These are phyloP conservation scores for Heterococcus sp. DNA, from an alignment of 108 stramenopile species.

Conservation along the genomic window DNA sequence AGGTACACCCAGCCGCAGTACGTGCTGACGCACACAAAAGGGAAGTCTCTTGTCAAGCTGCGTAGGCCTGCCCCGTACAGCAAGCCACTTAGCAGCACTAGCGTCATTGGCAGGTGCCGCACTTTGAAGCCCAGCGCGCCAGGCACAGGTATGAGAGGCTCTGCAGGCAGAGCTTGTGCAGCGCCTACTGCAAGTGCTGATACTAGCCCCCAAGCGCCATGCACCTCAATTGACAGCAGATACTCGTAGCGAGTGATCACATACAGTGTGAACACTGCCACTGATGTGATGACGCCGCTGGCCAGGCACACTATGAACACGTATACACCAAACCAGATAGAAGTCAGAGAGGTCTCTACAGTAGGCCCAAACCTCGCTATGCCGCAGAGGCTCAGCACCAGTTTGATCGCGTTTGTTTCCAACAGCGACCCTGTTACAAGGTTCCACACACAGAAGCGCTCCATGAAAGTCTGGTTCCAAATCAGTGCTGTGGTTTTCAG, in stretches of 20 bases:
- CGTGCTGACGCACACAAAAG: constrained; percentile 15
- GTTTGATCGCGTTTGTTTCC: constrained; percentile 18
- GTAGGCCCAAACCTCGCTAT: constrained; percentile 10
- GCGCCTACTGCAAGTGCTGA: neutral
- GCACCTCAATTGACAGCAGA: constrained; percentile 5
- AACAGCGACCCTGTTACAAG: constrained; percentile 20
- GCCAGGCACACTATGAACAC: constrained; percentile 1
- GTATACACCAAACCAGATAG: constrained; percentile 4
- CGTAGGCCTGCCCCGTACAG: neutral
- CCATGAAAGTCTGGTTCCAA: constrained; percentile 41
- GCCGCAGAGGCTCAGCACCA: neutral
- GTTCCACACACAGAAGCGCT: constrained; percentile 33
- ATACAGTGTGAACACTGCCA: constrained; percentile 11
- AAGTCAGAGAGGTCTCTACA: constrained; percentile 20
- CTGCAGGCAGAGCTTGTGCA: neutral
- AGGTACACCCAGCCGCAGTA: constrained; percentile 34
- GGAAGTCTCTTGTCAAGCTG: constrained; percentile 9
- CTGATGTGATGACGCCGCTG: constrained; percentile 10
- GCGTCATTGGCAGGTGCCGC: neutral
- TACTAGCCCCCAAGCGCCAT: neutral
- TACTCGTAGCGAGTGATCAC: constrained; percentile 29
- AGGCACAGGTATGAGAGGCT: neutral
- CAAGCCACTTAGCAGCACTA: neutral
- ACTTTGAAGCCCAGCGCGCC: neutral
- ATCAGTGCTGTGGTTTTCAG: constrained; percentile 5